Conservation (phyloP, 805 yeast genomes). For the Wickerhamiella siamensis region DNA sequence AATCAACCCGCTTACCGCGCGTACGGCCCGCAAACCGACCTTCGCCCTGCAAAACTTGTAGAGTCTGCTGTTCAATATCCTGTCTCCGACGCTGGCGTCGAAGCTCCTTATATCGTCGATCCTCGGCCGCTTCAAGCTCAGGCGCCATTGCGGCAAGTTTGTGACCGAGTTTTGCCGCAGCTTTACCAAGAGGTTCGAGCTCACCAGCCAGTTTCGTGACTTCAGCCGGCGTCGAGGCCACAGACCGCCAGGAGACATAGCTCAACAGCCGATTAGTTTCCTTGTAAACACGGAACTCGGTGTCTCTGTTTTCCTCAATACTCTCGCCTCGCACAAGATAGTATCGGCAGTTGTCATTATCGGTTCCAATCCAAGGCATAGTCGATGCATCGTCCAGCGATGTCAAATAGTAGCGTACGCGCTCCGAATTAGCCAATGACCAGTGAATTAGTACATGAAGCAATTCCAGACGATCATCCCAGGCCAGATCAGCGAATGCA, state of each 20-base stretch:
- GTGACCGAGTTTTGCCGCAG: constrained; percentile 10
- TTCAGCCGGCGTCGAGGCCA: constrained; percentile 21
- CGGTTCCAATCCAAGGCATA: constrained; percentile 17
- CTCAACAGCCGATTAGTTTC: constrained; percentile 23
- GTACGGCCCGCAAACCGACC: constrained; percentile 23
- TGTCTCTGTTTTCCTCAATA: constrained; percentile 15
- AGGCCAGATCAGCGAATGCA: constrained; percentile 21
- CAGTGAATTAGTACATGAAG: constrained; percentile 24
- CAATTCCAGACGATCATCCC: constrained; percentile 24
- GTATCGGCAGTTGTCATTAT: constrained; percentile 14
- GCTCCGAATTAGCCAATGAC: constrained; percentile 23
- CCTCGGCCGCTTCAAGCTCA: constrained; percentile 12
- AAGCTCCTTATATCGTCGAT: constrained; percentile 10
- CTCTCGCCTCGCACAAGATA: constrained; percentile 14
- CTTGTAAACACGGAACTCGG: constrained; percentile 24
- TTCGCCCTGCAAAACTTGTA: constrained; percentile 17
- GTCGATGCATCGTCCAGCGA: constrained; percentile 11
- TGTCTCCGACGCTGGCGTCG: constrained; percentile 13
- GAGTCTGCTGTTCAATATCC: constrained; percentile 14
- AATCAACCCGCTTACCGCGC: constrained; percentile 19
- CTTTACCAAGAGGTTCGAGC: constrained; percentile 6
- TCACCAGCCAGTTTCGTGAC: constrained; percentile 12
- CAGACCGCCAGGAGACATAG: constrained; percentile 24
- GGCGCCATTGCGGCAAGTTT: constrained; percentile 14
- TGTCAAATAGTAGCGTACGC: constrained; percentile 16